These are phyloP conservation scores for Arthonia radiata DNA, from an alignment of 495 filamentous ascomycete species.

Conservation along the genomic window DNA sequence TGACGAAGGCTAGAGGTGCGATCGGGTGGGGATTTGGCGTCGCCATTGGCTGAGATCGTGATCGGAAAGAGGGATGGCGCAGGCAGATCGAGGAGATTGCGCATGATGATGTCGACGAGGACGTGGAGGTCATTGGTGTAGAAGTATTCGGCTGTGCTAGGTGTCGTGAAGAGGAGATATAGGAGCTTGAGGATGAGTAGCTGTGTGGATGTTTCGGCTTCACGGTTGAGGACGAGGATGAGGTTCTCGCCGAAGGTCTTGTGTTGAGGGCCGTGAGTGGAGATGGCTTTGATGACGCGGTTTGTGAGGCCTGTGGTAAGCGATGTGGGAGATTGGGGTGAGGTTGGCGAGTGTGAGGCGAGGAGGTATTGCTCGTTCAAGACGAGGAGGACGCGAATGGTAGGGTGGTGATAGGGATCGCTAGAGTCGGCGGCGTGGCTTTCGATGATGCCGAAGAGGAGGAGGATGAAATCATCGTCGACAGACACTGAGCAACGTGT, in stretches of 20 bases:
- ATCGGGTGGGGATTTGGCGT: conserved; percentile 5
- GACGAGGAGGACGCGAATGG: conserved; percentile 82
- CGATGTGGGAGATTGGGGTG: conserved; percentile 12
- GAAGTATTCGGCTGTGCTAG: conserved; percentile 85
- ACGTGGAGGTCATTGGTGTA: conserved; percentile 94
- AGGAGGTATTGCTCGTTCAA: conserved; percentile 98
- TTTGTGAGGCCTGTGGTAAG: conserved; percentile 44
- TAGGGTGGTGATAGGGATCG: conserved; percentile 90
- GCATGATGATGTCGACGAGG: conserved; percentile 83
- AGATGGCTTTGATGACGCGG: conserved; percentile 73
- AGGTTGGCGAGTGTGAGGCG: conserved; percentile 26
- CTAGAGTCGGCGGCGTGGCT: conserved; percentile 65
- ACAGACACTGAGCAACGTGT: conserved; percentile 24
- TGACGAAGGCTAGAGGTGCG: conserved; percentile 42
- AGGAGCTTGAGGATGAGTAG: conserved; percentile 85
- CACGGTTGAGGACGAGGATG: conserved; percentile 84
- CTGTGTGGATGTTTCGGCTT: conserved; percentile 73
- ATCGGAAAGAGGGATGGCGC: no score
- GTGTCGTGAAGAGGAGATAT: conserved; percentile 82
- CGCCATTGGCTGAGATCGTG: conserved; percentile 21
- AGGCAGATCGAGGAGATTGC: conserved; percentile 72
- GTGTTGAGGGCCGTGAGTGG: conserved; percentile 49
- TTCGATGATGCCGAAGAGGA: conserved; percentile 77
- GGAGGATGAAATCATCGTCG: conserved; percentile 63
- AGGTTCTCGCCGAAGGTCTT: conserved; percentile 97